These are phyloP conservation scores for Urochloa ruziziensis DNA, from an alignment of 176 grass and related monocot genomes.

Conservation along the genomic window DNA sequence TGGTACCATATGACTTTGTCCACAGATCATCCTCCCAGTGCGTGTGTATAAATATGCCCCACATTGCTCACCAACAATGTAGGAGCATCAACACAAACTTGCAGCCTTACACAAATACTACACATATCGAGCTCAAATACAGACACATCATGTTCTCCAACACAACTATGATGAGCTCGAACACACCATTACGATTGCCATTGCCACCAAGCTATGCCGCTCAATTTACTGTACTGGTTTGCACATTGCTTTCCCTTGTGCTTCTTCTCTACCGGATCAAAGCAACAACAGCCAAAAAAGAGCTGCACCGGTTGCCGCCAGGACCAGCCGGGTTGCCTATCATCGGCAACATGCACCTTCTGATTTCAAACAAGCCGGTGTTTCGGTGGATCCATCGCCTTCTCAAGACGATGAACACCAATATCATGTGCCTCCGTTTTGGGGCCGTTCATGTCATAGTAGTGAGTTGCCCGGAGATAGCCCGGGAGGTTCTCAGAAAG, in stretches of 20 bases:
- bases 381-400: conserved; percentile 44
- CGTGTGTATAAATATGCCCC: too few species aligned
- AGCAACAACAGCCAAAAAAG: neutral
- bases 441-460: conserved; percentile 24
- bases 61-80: too few species aligned
- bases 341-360: conserved; percentile 16
- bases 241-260: neutral
- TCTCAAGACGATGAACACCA: conserved; percentile 24
- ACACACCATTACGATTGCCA: neutral
- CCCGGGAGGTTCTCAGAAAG: conserved; percentile 34
- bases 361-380: conserved; percentile 25
- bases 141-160: too few species aligned
- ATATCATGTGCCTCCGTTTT: conserved; percentile 40
- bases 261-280: neutral
- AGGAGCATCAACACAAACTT: too few species aligned
- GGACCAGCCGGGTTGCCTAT: conserved; percentile 26
- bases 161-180: neutral
- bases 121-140: neutral
- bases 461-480: conserved; percentile 36
- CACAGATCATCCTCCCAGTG: too few species aligned
- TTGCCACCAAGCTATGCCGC: neutral
- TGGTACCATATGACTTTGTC: too few species aligned
- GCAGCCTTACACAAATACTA: too few species aligned
- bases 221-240: neutral
- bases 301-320: neutral